A percentile compares a stretch with the other conserved stretches of the same genome.
phyloP scores from a whole-genome alignment of 306 rosid genomes.

The Aeschynomene evenia region DNA sequence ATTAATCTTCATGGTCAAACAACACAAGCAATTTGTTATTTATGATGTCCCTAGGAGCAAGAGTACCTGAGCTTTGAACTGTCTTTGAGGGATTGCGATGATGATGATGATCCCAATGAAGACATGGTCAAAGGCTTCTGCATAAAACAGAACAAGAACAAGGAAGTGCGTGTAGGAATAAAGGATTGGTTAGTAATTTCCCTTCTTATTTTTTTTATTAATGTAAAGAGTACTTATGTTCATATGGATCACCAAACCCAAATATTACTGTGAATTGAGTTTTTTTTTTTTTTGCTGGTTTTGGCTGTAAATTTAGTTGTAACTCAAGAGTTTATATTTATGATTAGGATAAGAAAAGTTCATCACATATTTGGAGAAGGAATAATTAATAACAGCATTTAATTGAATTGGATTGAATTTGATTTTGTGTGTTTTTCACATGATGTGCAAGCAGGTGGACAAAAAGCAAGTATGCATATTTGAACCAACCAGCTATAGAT shows the following conservation, averaged over 20 bases:
- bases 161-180: slow-evolving; percentile 65
- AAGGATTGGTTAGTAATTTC: slow-evolving; percentile 74
- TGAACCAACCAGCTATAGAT: slow-evolving; percentile 72
- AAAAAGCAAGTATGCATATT: slow-evolving; percentile 78
- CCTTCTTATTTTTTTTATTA: not conserved
- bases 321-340: too few species aligned
- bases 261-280: too few species aligned
- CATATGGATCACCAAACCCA: too few species aligned
- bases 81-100: slow-evolving; percentile 41
- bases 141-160: slow-evolving; percentile 3
- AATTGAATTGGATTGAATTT: too few species aligned
- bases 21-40: not conserved
- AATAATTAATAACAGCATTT: too few species aligned
- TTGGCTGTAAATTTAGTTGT: too few species aligned
- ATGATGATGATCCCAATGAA: slow-evolving; percentile 30
- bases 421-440: slow-evolving; percentile 4
- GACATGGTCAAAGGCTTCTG: slow-evolving; percentile 6
- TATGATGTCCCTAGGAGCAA: too few species aligned
- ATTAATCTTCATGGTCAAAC: not conserved
- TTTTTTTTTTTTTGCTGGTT: too few species aligned
- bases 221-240: not conserved
- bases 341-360: too few species aligned
- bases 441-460: slow-evolving; percentile 96
- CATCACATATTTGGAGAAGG: too few species aligned
- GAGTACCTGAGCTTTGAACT: slow-evolving; percentile 54